A percentile compares a stretch with the other conserved stretches of the same genome.
These are phyloP conservation scores for Hygrocybe punicea DNA, from an alignment of 768 basidiomycete genomes.

Conservation along the genomic window DNA sequence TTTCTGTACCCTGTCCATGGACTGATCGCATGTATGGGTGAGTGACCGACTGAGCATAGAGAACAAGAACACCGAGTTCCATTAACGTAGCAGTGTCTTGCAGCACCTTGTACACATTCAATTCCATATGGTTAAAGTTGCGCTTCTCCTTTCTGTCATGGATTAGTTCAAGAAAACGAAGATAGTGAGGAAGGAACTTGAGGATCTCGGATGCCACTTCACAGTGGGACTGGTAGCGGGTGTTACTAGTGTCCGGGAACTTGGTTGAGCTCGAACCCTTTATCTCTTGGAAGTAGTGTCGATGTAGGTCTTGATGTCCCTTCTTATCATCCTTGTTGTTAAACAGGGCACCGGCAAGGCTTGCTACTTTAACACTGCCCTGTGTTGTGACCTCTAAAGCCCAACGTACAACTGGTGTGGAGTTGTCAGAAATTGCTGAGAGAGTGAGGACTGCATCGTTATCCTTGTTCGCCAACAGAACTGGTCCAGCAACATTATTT, in stretches of 20 bases:
- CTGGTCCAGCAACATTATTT: constrained; percentile 6
- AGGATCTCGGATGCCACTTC: constrained; percentile 27
- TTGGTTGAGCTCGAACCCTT: constrained; percentile 16
- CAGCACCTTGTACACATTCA: constrained; percentile 27
- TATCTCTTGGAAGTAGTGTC: constrained; percentile 19
- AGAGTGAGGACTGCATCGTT: no score
- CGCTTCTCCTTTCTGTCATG: constrained; percentile 27
- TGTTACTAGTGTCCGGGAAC: constrained; percentile 39
- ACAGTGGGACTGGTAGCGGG: constrained; percentile 31
- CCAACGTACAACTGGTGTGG: constrained; percentile 18
- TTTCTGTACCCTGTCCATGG: constrained; percentile 5
- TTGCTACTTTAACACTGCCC: constrained; percentile 23
- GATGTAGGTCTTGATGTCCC: not conserved
- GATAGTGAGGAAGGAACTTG: constrained; percentile 18
- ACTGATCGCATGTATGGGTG: constrained; percentile 28
- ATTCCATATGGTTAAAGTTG: constrained; percentile 35
- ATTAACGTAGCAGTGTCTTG: constrained; percentile 26
- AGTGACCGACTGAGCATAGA: constrained; percentile 22
- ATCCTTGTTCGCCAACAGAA: not conserved
- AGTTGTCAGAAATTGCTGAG: constrained; percentile 8
- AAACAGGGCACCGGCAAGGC: constrained; percentile 30
- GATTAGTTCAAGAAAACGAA: constrained; percentile 27
- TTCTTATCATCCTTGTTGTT: not conserved
- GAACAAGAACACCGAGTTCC: constrained; percentile 25
- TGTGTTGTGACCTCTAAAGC: constrained; percentile 20